Evolutionary conservation across 106 monocot genomes (phyloP), one percentile per base, ranked within the genome.

Genomic region (Dendrobium huoshanense): DNA sequence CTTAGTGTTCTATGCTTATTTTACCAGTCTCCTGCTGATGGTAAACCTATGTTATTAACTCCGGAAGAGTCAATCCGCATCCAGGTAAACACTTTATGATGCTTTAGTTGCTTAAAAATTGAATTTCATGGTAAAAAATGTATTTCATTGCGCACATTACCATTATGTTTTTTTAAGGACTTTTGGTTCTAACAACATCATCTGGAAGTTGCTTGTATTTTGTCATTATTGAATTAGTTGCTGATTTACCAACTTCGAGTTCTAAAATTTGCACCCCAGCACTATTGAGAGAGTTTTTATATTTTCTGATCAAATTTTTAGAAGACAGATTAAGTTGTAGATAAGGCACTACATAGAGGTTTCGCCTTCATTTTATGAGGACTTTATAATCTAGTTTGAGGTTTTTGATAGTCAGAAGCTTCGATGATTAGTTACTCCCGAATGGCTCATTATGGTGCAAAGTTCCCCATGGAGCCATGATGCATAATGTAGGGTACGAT

Each of bases 21-120:
- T 55, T 84, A 42, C 27, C 85, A 99, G 99, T 95, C 99, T 84
- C 99, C 99, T 80, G 90, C 90, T 87, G 99, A 99, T 88, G 99
- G 95, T 72, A 95, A 95, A 55, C 99, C 95, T 59, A 99, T 99
- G 99, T 92, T 99, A 77, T 85, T 99, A 42, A 99, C 99, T 10
- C 99, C 99, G 80, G 99, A 99, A 87, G 99, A 99, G 75, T 99
- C 98, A 8, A 98, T 98, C 54, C 92, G 95, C 68, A 95, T 99
- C 79, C 95, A 99, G 84, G 99, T 99, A 85, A 33, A 85, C 19
- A 16, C 4, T 47, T 48, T 76, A 24, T 25, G 1, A 24, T 76
- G 20, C 11, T 49, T 76, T 15, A 76, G 47, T 76, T 47, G 47
- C 45, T 74, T 76, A 25, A 24, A 47, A 25, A 13, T 76, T 41